These are phyloP conservation scores for Heliosperma pusillum DNA, from an alignment of 148 eudicot species.

Conservation along the genomic window DNA sequence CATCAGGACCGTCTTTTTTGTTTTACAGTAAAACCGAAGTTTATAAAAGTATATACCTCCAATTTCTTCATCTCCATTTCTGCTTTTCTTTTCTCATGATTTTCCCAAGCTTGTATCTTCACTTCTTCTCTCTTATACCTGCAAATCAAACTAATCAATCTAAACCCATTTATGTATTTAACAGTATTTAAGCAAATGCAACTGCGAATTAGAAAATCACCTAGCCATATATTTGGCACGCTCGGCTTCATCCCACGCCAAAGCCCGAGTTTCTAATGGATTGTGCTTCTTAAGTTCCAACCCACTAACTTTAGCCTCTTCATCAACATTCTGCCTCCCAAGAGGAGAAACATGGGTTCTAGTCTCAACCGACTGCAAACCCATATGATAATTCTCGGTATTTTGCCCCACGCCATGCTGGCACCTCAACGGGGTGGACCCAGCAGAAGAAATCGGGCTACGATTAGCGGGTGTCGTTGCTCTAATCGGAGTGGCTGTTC, in stretches of 20 bases:
- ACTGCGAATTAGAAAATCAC: conserved; percentile 27
- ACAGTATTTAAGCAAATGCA: neutral
- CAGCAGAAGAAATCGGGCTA: conserved; percentile 72
- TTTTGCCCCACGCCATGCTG: conserved; percentile 27
- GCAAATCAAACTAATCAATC: conserved; percentile 14
- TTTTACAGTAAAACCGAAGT: neutral
- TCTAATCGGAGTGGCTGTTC: conserved; percentile 80
- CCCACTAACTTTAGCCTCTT: conserved; percentile 23
- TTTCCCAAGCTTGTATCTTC: conserved; percentile 96
- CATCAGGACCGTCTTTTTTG: neutral
- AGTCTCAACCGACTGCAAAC: neutral
- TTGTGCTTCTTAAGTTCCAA: conserved; percentile 34
- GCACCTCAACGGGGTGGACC: conserved; percentile 59
- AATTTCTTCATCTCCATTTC: conserved; percentile 90
- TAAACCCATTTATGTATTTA: neutral
- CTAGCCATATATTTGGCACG: conserved; percentile 90
- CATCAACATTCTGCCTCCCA: conserved; percentile 35
- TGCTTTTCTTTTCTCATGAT: conserved; percentile 90
- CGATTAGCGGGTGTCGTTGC: conserved; percentile 63
- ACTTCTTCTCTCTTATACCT: conserved; percentile 92
- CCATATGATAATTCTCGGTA: conserved; percentile 24
- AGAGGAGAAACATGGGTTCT: conserved; percentile 32
- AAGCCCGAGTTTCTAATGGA: conserved; percentile 70
- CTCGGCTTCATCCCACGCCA: conserved; percentile 98
- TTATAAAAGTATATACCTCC: conserved; percentile 48